Conservation (phyloP, 306 rosid species). For the Mimosa pudica region DNA sequence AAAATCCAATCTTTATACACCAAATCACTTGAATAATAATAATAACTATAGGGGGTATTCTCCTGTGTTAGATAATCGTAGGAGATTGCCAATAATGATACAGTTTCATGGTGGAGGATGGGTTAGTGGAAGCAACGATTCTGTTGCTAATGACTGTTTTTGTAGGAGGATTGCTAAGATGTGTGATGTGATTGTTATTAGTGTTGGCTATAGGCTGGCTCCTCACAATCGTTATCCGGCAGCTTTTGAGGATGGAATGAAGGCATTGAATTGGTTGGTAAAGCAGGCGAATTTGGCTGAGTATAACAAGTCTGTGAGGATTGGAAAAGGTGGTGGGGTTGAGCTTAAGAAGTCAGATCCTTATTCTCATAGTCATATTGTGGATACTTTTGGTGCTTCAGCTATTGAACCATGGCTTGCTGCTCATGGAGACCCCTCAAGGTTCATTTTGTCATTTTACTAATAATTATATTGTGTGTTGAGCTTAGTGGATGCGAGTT, state of each 20-base stretch:
- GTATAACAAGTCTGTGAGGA: conserved; percentile 72
- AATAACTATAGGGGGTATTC: conserved; percentile 80
- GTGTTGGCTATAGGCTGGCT: conserved; percentile 85
- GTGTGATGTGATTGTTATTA: conserved; percentile 74
- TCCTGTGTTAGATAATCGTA: conserved; percentile 48
- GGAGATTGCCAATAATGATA: conserved; percentile 74
- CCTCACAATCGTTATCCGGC: conserved; percentile 91
- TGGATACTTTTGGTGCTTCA: conserved; percentile 80
- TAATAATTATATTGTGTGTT: conserved; percentile 3
- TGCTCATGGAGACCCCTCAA: conserved; percentile 86
- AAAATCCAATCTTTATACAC: conserved; percentile 34
- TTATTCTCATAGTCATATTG: conserved; percentile 51
- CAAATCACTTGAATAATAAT: conserved; percentile 47
- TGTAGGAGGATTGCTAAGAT: conserved; percentile 80
- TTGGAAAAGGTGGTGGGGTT: conserved; percentile 23
- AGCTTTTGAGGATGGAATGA: conserved; percentile 86
- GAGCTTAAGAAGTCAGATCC: conserved; percentile 64
- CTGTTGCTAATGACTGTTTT: conserved; percentile 76
- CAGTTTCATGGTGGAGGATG: conserved; percentile 99
- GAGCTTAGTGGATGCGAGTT: conserved; percentile 13
- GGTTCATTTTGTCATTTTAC: conserved; percentile 50
- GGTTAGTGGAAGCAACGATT: conserved; percentile 92
- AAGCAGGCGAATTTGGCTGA: conserved; percentile 94
- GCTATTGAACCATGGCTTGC: conserved; percentile 97
- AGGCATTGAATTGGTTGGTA: conserved; percentile 92